Conservation (phyloP, 768 basidiomycete species). For the Paxillus ammoniavirescens region DNA sequence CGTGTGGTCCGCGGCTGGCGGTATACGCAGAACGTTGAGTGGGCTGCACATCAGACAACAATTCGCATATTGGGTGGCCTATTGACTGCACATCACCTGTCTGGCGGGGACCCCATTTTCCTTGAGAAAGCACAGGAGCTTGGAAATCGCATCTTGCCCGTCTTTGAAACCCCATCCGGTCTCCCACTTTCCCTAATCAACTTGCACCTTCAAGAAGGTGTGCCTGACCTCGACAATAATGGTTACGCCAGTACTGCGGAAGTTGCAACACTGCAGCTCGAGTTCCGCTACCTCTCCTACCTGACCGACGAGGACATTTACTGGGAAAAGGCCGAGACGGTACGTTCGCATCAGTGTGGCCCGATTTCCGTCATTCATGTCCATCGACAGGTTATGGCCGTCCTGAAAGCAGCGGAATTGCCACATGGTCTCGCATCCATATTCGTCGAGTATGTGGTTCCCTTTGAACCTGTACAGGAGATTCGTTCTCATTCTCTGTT, state of each 20-base stretch:
- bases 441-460: constrained; percentile 65
- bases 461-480: constrained; percentile 4
- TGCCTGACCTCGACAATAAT: constrained; percentile 56
- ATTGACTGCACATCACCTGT: constrained; percentile 80
- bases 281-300: constrained; percentile 83
- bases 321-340: constrained; percentile 80
- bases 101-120: constrained; percentile 63
- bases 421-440: constrained; percentile 81
- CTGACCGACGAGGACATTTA: constrained; percentile 76
- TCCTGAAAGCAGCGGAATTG: constrained; percentile 60
- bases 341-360: constrained; percentile 22
- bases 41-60: constrained; percentile 61
- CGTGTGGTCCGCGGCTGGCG: constrained; percentile 17
- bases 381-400: constrained; percentile 56
- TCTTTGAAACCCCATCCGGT: constrained; percentile 79
- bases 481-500: constrained; percentile 11
- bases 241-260: constrained; percentile 80
- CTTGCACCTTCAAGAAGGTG: constrained; percentile 57
- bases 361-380: neutral
- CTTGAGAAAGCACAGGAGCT: constrained; percentile 80
- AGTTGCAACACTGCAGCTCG: constrained; percentile 85
- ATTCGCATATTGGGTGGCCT: constrained; percentile 92
- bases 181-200: constrained; percentile 83
- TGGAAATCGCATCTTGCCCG: constrained; percentile 80
- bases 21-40: constrained; percentile 1